Base-by-base conservation (phyloP, 768 basidiomycete species). In the Pisolithus marmoratus region DNA sequence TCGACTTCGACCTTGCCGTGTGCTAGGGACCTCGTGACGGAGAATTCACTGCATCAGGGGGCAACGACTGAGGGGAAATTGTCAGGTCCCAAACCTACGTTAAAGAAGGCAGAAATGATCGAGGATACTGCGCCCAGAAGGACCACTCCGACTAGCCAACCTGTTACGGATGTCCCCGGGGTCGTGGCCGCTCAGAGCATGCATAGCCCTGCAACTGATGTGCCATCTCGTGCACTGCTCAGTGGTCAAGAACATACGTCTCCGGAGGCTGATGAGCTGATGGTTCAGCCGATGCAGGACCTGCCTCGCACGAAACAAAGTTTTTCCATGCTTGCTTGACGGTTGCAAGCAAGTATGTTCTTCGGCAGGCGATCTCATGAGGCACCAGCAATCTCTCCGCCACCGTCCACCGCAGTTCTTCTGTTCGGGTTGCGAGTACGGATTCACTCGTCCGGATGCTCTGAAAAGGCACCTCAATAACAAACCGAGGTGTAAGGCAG, bases 401-500 rank as follows among this genome's bases (percentile, higher is more conserved):
- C 66, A 68, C 40, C 47, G 52, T 50, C 3, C 40, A 2, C 66
- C 68, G 5, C 56, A 60, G 5, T 52, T 57, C 46, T 7, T 4
- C 23, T 70, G 66, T 40, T 34, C 58, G 46, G 60, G 58, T 9
- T 67, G 66, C 20, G 46, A 54, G 40, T 62, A 64, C 54, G 54
- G 56, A 5, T 68, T 66, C 52, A 66, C 68, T 38, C 62, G 66
- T 31, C 15, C 51, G 9, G 68, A 68, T 56, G 68, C 62, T 7
- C 53, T 70, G 53, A 68, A 70, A 62, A 58, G 66, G 56, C 66
- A 68, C 48, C 60, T 68, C 15, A 66, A 59, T 46, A 56, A 53
- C 54, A 66, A 64, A 56, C 58, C 49, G 1, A 46, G 51, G 26
- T 70, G 66, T 54, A 68, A 61, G 57, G 59, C 22, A 47, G 43